A percentile compares a stretch with the other conserved stretches of the same genome.
phyloP scores from a whole-genome alignment of 2,329 filamentous ascomycete genomes.

The Fusarium continuum region DNA sequence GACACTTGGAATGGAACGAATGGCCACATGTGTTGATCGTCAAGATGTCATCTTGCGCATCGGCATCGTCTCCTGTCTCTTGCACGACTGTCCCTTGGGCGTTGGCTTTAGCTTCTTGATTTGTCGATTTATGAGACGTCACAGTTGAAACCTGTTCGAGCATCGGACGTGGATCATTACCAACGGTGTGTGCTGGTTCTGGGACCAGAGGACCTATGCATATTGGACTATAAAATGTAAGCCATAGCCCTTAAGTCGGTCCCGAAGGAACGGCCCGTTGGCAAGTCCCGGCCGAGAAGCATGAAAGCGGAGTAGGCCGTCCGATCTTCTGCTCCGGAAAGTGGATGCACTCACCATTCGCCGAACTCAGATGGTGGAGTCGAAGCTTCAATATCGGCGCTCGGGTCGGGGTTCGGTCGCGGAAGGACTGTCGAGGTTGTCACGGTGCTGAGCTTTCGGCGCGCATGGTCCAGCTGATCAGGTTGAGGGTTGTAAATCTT shows the following conservation, averaged over 20 bases:
- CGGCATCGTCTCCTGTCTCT: background rate
- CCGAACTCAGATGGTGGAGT: constrained; percentile 32
- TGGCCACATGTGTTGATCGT: constrained; percentile 51
- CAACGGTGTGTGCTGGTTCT: constrained; percentile 35
- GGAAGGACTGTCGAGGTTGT: constrained; percentile 36
- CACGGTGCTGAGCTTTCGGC: constrained; percentile 45
- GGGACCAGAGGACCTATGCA: constrained; percentile 47
- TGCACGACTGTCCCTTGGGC: background rate
- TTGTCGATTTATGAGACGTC: constrained; percentile 5
- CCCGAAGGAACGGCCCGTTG: background rate
- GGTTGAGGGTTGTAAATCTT: constrained; percentile 36
- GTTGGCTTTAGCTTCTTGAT: background rate
- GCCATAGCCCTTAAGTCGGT: constrained; percentile 3
- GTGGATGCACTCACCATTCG: constrained; percentile 41
- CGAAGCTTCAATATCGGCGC: constrained; percentile 32
- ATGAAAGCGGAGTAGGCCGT: constrained; percentile 11
- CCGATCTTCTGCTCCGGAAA: background rate
- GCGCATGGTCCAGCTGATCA: constrained; percentile 38
- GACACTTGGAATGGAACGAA: constrained; percentile 52
- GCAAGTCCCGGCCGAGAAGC: constrained; percentile 5
- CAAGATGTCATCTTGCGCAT: constrained; percentile 45
- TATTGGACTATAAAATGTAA: constrained; percentile 42
- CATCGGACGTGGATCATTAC: constrained; percentile 16
- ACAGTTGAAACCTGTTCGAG: constrained; percentile 30
- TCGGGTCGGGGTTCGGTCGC: constrained; percentile 9